Percentiles rank a stretch among this genome's conserved stretches.
These are phyloP conservation scores for Quercus bicolor DNA, from an alignment of 306 rosid species.

Conservation along the genomic window DNA sequence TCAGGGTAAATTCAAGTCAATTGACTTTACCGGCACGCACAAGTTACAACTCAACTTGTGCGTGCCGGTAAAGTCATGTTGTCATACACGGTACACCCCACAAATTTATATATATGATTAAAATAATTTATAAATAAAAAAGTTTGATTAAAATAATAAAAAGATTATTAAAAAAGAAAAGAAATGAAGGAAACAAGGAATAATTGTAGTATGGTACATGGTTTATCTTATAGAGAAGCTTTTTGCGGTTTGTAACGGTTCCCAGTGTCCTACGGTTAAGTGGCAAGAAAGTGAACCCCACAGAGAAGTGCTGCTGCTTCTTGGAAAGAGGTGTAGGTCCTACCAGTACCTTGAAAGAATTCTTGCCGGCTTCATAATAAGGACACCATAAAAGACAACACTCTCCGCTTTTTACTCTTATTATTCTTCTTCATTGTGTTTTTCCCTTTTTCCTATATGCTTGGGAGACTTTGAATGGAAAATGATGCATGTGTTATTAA, in stretches of 20 bases:
- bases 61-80: too few species aligned
- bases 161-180: too few species aligned
- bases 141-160: too few species aligned
- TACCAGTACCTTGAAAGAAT: conserved; percentile 2
- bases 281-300: conserved; percentile 8
- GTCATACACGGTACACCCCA: background rate
- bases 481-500: too few species aligned
- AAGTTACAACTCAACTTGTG: too few species aligned
- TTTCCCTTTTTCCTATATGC: background rate
- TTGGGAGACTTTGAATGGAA: too few species aligned
- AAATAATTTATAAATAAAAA: background rate
- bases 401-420: background rate
- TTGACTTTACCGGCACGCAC: too few species aligned
- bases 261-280: conserved; percentile 23
- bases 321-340: conserved; percentile 17
- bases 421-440: background rate
- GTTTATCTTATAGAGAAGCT: conserved; percentile 16
- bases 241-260: conserved; percentile 22
- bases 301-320: background rate
- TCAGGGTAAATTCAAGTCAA: too few species aligned
- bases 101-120: background rate
- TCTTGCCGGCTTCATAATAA: conserved; percentile 13
- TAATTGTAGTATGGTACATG: conserved; percentile 5
- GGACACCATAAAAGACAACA: conserved; percentile 25
- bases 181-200: background rate